phyloP scores from a whole-genome alignment of 108 stramenopile genomes.

The Phaeodactylum tricornutum region DNA sequence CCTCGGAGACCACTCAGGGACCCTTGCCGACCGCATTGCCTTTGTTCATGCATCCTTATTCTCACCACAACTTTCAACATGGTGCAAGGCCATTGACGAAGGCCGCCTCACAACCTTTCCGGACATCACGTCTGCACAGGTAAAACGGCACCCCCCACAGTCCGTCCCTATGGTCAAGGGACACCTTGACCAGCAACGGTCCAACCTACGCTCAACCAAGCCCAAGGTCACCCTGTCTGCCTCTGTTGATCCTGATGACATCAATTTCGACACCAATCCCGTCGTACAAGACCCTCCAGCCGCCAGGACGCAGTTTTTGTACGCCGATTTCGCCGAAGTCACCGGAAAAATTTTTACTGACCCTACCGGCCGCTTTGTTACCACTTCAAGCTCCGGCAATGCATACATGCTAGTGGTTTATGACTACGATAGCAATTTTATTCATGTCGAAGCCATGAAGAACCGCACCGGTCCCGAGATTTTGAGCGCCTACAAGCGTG shows the following conservation, averaged over 20 bases:
- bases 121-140: background rate
- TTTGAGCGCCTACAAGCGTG: background rate
- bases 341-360: conserved; percentile 16
- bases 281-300: too few species aligned
- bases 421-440: conserved; percentile 20
- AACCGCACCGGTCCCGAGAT: background rate
- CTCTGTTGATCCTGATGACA: too few species aligned
- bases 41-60: conserved; percentile 23
- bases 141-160: conserved; percentile 9
- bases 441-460: conserved; percentile 13
- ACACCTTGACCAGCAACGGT: conserved; percentile 14
- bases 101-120: conserved; percentile 13
- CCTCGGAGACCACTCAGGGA: too few species aligned
- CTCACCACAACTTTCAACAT: conserved; percentile 16
- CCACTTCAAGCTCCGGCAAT: conserved; percentile 14
- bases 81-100: conserved; percentile 8
- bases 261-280: too few species aligned
- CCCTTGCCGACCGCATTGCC: conserved; percentile 9
- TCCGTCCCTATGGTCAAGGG: conserved; percentile 14
- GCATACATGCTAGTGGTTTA: conserved; percentile 14
- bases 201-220: conserved; percentile 16
- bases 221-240: too few species aligned
- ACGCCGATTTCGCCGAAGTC: conserved; percentile 5
- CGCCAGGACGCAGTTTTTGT: too few species aligned
- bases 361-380: conserved; percentile 24